A percentile compares a stretch with the other conserved stretches of the same genome.
Evolutionary conservation across 1,284 basidiomycete genomes (phyloP).

Genomic region (Chalciporus sp.): DNA sequence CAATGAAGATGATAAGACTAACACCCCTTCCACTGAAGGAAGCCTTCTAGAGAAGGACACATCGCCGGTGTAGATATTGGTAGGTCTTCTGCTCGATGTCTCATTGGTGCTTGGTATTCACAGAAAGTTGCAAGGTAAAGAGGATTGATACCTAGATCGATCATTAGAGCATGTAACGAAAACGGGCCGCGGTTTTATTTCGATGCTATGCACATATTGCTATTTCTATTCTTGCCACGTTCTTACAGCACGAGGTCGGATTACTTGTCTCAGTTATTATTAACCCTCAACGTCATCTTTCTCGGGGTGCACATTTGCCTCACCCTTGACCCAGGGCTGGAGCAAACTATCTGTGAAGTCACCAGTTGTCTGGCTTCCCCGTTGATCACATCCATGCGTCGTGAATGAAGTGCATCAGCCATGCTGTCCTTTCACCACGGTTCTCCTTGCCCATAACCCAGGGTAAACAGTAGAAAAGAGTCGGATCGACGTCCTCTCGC

Average conservation of each 20-base stretch:
- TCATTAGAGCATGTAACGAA: constrained; percentile 1
- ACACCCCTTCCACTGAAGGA: background rate
- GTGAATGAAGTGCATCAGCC: constrained; percentile 15
- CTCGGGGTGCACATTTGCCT: constrained; percentile 7
- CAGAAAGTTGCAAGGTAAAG: background rate
- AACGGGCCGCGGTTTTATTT: constrained; percentile 3
- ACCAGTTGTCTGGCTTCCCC: constrained; percentile 8
- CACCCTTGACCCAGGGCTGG: constrained; percentile 36
- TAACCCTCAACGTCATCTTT: constrained; percentile 31
- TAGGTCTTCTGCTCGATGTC: constrained; percentile 3
- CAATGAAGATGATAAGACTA: background rate
- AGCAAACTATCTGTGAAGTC: background rate
- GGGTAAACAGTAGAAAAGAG: constrained; percentile 34
- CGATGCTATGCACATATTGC: background rate
- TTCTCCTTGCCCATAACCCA: constrained; percentile 34
- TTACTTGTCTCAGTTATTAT: constrained; percentile 1
- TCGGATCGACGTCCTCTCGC: background rate
- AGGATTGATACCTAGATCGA: background rate
- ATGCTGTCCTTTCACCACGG: constrained; percentile 13
- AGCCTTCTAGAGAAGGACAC: background rate
- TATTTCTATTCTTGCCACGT: background rate
- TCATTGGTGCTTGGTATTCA: constrained; percentile 1
- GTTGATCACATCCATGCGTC: constrained; percentile 15
- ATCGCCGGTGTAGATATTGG: constrained; percentile 2
- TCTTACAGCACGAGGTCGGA: constrained; percentile 18